Base-by-base conservation (phyloP, 1,139 yeast genomes). In the Saccharomyces pastorianus region DNA sequence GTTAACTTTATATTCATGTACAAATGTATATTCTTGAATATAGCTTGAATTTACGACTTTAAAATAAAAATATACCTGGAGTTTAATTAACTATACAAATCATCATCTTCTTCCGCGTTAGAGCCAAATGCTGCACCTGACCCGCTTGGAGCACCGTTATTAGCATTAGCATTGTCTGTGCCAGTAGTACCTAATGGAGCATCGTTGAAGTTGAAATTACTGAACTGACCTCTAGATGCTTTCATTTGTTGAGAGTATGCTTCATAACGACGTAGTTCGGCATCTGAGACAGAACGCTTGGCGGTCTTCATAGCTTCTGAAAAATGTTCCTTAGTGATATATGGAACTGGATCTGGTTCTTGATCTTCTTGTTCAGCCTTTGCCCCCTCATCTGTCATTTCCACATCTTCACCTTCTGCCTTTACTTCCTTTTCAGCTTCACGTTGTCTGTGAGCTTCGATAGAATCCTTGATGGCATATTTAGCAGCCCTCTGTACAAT, bases 261-360 rank as follows among this genome's bases (percentile, higher is more conserved):
- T 76, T 95, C 99, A 71, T 95, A 95, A 76, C 99, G 93, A 76
- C 99, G 93, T 68, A 95, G 81, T 75, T 95, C 99, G 48, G 97
- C 87, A 70, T 95, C 99, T 49, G 95, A 85, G 55, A 95, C 99
- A 54, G 97, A 90, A 68, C 98, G 88, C 75, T 90, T 87, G 54
- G 99, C 99, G 1, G 98, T 90, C 83, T 91, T 90, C 99, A 95
- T 95, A 51, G 99, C 99, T 77, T 93, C 99, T 74, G 95, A 96
- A 67, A 95, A 89, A 72, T 90, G 96, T 53, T 85, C 85, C 69
- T 88, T 86, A 46, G 96, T 88, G 67, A 95, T 93, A 73, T 74
- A 95, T 66, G 99, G 99, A 64, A 95, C 99, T 46, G 96, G 93
- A 69, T 93, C 98, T 66, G 81, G 88, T 59, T 78, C 87, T 60